These are phyloP conservation scores for Claviceps paspali DNA, from an alignment of 2,329 filamentous ascomycete species.

Conservation along the genomic window DNA sequence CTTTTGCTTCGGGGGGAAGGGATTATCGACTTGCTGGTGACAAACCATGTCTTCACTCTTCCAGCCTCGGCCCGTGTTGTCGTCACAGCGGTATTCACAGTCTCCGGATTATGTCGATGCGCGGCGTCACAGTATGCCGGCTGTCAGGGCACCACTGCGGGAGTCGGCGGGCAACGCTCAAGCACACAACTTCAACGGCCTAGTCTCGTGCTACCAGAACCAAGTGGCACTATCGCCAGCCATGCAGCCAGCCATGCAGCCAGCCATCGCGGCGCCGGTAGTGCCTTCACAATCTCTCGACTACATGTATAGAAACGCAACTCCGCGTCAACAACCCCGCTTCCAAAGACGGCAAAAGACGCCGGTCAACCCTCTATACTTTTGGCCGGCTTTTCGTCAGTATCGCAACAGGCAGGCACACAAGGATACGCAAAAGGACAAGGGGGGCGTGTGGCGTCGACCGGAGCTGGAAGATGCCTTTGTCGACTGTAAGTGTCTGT, in stretches of 20 bases:
- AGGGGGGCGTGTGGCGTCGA: slow-evolving; percentile 37
- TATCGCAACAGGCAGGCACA: slow-evolving; percentile 51
- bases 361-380: slow-evolving; percentile 42
- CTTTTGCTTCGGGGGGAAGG: too few species aligned
- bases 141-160: slow-evolving; percentile 30
- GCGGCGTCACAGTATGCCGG: slow-evolving; percentile 22
- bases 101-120: slow-evolving; percentile 31
- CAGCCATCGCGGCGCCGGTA: slow-evolving; percentile 35
- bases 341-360: slow-evolving; percentile 21
- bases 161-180: slow-evolving; percentile 39
- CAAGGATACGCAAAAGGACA: slow-evolving; percentile 44
- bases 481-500: slow-evolving; percentile 43
- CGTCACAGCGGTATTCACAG: slow-evolving; percentile 35
- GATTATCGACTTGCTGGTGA: too few species aligned
- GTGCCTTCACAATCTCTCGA: slow-evolving; percentile 34
- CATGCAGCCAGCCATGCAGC: slow-evolving; percentile 31
- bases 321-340: slow-evolving; percentile 21
- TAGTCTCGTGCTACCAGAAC: slow-evolving; percentile 29
- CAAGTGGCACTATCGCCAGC: slow-evolving; percentile 27
- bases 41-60: slow-evolving; percentile 23
- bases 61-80: slow-evolving; percentile 30
- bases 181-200: slow-evolving; percentile 23
- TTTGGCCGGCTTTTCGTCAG: slow-evolving; percentile 46
- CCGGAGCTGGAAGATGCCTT: slow-evolving; percentile 50
- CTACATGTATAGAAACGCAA: slow-evolving; percentile 22